A percentile compares a stretch with the other conserved stretches of the same genome.
phyloP scores from a whole-genome alignment of 148 eudicot species.

The Drosera capensis region DNA sequence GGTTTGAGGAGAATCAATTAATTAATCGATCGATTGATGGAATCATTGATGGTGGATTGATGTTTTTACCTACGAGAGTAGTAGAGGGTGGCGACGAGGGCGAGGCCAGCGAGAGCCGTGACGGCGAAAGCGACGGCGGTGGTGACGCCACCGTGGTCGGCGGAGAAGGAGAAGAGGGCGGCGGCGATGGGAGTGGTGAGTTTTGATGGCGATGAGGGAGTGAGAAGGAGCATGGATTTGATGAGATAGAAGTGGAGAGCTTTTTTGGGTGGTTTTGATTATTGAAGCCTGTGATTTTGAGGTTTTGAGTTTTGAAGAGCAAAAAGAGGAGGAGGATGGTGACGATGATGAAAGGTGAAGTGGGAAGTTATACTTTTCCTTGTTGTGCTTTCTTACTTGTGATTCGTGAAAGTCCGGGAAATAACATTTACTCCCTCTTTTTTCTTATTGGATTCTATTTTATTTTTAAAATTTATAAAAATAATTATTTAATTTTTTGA shows the following conservation, averaged over 20 bases:
- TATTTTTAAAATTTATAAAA: too few species aligned
- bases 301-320: too few species aligned
- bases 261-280: background rate
- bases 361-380: too few species aligned
- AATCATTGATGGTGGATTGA: too few species aligned
- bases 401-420: too few species aligned
- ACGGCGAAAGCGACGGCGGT: conserved; percentile 29
- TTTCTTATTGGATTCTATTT: too few species aligned
- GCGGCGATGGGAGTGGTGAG: conserved; percentile 19
- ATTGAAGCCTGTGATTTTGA: too few species aligned
- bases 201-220: conserved; percentile 9
- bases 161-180: conserved; percentile 7
- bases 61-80: conserved; percentile 37
- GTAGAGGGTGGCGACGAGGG: conserved; percentile 44
- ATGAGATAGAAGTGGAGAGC: background rate
- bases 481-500: too few species aligned
- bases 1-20: conserved; percentile 5
- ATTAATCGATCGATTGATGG: background rate
- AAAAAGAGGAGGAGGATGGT: too few species aligned
- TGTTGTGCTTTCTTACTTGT: too few species aligned
- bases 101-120: conserved; percentile 59
- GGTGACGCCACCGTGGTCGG: conserved; percentile 17
- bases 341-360: too few species aligned
- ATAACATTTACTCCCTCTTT: too few species aligned
- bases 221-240: conserved; percentile 14